Percentiles rank a stretch among this genome's conserved stretches.
Conservation (phyloP, 1,284 basidiomycete species). For the Papiliotrema laurentii region DNA sequence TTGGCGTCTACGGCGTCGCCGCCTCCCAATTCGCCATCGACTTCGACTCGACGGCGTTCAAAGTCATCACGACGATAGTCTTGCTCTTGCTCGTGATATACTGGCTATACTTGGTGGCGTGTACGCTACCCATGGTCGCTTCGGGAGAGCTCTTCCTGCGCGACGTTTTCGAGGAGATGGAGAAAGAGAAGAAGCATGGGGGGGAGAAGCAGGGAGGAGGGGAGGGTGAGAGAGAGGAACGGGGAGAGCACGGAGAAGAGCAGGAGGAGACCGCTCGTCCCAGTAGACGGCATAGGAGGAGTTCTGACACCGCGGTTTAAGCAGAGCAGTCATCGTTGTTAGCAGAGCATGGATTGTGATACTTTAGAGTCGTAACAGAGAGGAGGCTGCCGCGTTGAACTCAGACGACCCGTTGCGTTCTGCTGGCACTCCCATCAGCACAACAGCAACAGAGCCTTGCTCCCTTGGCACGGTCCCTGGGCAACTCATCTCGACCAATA, state of each 20-base stretch:
- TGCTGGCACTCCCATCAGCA: no score
- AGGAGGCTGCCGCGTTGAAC: no score
- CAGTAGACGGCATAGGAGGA: no score
- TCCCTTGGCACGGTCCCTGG: no score
- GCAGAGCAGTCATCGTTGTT: no score
- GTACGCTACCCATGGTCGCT: slow-evolving; percentile 11
- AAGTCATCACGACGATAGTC: slow-evolving; percentile 11
- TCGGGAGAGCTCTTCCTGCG: slow-evolving; percentile 17
- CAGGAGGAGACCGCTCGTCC: no score
- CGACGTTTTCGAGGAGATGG: slow-evolving; percentile 8
- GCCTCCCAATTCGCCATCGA: slow-evolving; percentile 14
- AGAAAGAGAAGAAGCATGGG: slow-evolving; percentile 6
- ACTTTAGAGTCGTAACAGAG: no score
- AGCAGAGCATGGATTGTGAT: no score
- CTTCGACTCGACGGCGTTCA: slow-evolving; percentile 16
- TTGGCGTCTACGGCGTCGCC: slow-evolving; percentile 15
- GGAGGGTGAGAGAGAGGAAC: neutral
- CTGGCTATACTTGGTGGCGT: slow-evolving; percentile 14
- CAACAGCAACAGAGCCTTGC: no score
- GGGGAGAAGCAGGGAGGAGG: neutral
- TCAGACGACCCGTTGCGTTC: no score
- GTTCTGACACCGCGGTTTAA: no score
- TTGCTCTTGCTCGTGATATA: slow-evolving; percentile 12
- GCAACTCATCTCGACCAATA: no score
- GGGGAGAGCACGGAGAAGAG: neutral